These are phyloP conservation scores for Lagenidium giganteum DNA, from an alignment of 352 stramenopile species.

Conservation along the genomic window DNA sequence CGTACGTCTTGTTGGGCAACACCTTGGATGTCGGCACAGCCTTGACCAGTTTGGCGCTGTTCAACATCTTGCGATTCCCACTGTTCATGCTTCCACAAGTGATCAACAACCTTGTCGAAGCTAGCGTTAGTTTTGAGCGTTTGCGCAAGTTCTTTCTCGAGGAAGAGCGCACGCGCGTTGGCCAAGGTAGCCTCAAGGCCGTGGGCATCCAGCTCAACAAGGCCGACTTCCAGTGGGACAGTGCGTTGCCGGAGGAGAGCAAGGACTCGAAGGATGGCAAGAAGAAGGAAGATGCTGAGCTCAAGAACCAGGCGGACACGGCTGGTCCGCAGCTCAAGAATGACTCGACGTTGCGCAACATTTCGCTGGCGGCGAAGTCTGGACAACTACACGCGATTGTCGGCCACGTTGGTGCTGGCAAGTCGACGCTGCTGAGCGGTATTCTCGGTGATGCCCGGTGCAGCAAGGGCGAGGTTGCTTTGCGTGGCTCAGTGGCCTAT, in stretches of 20 bases:
- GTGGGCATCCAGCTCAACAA: slow-evolving; percentile 42
- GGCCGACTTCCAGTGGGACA: slow-evolving; percentile 68
- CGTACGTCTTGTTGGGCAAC: slow-evolving; percentile 64
- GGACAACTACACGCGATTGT: slow-evolving; percentile 75
- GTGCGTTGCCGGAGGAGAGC: slow-evolving; percentile 5
- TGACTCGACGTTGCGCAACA: slow-evolving; percentile 29
- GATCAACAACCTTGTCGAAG: slow-evolving; percentile 93
- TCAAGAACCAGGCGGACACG: slow-evolving; percentile 34
- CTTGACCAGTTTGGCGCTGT: slow-evolving; percentile 91
- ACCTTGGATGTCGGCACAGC: slow-evolving; percentile 84
- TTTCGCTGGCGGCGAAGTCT: slow-evolving; percentile 66
- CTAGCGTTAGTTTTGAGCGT: slow-evolving; percentile 58
- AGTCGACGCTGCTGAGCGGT: slow-evolving; percentile 57
- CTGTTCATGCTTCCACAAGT: slow-evolving; percentile 95
- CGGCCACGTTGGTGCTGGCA: slow-evolving; percentile 74
- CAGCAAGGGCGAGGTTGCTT: slow-evolving; percentile 14
- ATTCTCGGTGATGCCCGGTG: slow-evolving; percentile 37
- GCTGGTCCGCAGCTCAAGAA: slow-evolving; percentile 11
- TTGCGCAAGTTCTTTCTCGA: slow-evolving; percentile 64
- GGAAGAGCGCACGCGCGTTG: slow-evolving; percentile 65
- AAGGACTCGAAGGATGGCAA: slow-evolving; percentile 2
- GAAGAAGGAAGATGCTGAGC: slow-evolving; percentile 34
- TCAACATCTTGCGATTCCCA: slow-evolving; percentile 95
- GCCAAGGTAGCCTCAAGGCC: slow-evolving; percentile 71
- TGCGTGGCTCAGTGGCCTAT: slow-evolving; percentile 44